Evolutionary conservation across 441 rosid genomes (phyloP), one percentile per base, ranked within the genome.

Genomic region (Kokia cookei): DNA sequence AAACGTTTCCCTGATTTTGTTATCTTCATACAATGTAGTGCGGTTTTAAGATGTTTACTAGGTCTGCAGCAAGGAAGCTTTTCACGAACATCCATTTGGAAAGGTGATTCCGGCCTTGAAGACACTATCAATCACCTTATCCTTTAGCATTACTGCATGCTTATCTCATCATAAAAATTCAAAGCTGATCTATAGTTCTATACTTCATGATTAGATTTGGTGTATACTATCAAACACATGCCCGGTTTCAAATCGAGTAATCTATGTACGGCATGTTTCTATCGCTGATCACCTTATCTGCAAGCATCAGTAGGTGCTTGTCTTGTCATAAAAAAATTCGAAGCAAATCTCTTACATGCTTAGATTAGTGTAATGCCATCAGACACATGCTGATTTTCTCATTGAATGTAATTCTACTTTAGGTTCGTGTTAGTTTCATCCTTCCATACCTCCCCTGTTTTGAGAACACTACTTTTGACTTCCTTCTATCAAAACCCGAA

Each of bases 11-110:
- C 40, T 81, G 62, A 69, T 66, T 63, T 50, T 37, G n/a, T 40
- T 43, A 26, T 71, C 73, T 75, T 60, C 64, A 14, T 77, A 47
- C 73, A 60, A 69, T 19, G 62, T 87, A 95, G 97, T 53, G 97
- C 85, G 99, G 99, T 55, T 95, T 95, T 82, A 95, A 95, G 89
- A 93, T 95, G 99, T 95, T 94, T 82, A 91, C 98, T 1, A 85
- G 99, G 85, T 93, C 97, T 82, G 98, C 99, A 32, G 99, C 94
- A 8, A 86, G 93, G 79, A 91, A 83, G 84, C 93, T 93, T 76
- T 94, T 93, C 82, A 82, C 93, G 62, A 95, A 90, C 78, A 75
- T 95, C 68, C 91, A 87, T 69, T 82, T 93, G 78, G 89, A 89
- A 88, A 87, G 98, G 98, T 89, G 80, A 42, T 7, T 53, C 11